Evolutionary conservation across 2,329 filamentous ascomycete species (phyloP).

Genomic region (Cercospora citrullina): DNA sequence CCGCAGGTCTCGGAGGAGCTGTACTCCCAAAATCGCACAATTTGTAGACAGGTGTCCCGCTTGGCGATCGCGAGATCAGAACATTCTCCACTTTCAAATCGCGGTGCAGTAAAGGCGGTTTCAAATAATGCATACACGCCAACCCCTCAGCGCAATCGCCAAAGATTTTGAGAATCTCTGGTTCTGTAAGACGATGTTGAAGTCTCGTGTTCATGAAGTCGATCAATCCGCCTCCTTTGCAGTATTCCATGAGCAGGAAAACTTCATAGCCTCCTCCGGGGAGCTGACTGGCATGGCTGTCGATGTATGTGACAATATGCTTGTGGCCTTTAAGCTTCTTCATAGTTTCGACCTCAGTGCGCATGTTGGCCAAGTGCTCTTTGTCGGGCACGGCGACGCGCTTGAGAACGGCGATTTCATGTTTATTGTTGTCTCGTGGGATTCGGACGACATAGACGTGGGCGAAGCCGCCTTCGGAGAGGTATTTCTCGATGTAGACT

Average conservation of each 20-base stretch:
- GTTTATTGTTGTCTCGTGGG: constrained; percentile 71
- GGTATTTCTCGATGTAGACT: constrained; percentile 92
- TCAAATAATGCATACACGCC: constrained; percentile 98
- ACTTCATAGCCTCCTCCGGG: constrained; percentile 94
- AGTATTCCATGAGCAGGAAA: constrained; percentile 97
- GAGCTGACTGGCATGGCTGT: constrained; percentile 94
- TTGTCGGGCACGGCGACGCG: constrained; percentile 96
- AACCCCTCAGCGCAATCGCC: constrained; percentile 93
- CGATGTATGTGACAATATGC: constrained; percentile 96
- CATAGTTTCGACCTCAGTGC: constrained; percentile 99
- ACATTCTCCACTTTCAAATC: constrained; percentile 99
- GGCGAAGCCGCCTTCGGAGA: constrained; percentile 96
- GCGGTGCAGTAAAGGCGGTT: constrained; percentile 85
- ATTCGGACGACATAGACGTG: constrained; percentile 96
- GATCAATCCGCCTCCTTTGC: constrained; percentile 89
- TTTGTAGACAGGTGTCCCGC: constrained; percentile 77
- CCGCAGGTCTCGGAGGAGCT: constrained; percentile 78
- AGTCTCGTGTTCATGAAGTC: constrained; percentile 99
- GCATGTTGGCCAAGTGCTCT: constrained; percentile 90
- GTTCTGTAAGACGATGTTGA: constrained; percentile 94
- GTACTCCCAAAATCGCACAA: constrained; percentile 97
- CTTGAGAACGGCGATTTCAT: constrained; percentile 84
- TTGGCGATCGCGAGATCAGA: constrained; percentile 67
- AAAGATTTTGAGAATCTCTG: constrained; percentile 96
- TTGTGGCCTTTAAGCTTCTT: constrained; percentile 97